Percentiles rank a stretch among this genome's conserved stretches.
Conservation (phyloP, 768 basidiomycete genomes). For the Mycena latifolia region DNA sequence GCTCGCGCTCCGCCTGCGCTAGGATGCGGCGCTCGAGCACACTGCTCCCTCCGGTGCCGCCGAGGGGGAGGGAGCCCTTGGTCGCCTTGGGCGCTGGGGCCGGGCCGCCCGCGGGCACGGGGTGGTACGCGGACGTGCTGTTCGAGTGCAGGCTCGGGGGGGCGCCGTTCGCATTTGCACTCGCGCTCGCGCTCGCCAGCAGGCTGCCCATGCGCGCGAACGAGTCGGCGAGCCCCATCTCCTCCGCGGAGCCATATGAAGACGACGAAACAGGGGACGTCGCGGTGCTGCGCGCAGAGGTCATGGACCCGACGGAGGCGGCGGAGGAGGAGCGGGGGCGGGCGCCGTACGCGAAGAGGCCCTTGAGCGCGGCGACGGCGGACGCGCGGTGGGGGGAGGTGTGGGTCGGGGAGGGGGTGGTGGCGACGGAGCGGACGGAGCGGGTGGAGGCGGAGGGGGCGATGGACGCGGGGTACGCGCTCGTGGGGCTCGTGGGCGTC, state of each 20-base stretch:
- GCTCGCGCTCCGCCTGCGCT: conserved; percentile 10
- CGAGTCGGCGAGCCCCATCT: conserved; percentile 51
- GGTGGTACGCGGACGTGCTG: neutral
- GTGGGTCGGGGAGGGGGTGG: conserved; percentile 46
- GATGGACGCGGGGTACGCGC: conserved; percentile 37
- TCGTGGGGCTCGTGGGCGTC: conserved; percentile 36
- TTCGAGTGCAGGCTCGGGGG: neutral
- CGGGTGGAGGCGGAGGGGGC: conserved; percentile 53
- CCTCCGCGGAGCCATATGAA: conserved; percentile 7
- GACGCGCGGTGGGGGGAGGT: neutral
- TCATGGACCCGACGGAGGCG: conserved; percentile 23
- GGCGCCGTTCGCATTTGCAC: conserved; percentile 42
- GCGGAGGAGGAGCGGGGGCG: conserved; percentile 72
- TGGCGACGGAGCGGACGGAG: conserved; percentile 57
- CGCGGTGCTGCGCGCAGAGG: neutral
- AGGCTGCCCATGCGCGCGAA: conserved; percentile 68
- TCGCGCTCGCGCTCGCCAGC: conserved; percentile 53
- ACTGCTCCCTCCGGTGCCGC: neutral
- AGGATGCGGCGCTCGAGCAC: conserved; percentile 20
- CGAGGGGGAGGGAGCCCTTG: neutral
- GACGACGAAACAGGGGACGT: neutral
- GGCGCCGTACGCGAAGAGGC: conserved; percentile 66
- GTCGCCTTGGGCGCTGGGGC: too few relatives aligned
- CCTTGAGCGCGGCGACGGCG: conserved; percentile 70
- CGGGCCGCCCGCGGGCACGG: neutral